Evolutionary conservation across 2,329 filamentous ascomycete genomes (phyloP).

Genomic region (Fusarium sp.): DNA sequence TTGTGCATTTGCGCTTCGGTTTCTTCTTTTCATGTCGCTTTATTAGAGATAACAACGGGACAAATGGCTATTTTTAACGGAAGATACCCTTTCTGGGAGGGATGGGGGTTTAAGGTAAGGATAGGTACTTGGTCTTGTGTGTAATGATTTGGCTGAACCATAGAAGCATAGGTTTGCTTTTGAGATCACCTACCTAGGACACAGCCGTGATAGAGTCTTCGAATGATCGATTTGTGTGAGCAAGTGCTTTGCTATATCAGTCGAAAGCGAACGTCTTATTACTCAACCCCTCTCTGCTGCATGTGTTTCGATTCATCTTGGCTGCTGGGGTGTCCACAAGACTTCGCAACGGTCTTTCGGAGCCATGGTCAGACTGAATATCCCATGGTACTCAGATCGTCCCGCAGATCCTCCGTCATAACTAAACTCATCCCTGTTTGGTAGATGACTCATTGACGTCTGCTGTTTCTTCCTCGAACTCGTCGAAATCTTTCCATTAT

Average conservation of each 20-base stretch:
- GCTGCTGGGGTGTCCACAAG: too few relatives aligned
- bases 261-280: too few relatives aligned
- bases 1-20: constrained; percentile 11
- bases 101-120: not conserved
- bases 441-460: not conserved
- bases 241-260: too few relatives aligned
- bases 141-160: constrained; percentile 1
- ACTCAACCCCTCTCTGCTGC: too few relatives aligned
- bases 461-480: not conserved
- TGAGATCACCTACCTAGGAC: not conserved
- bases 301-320: too few relatives aligned
- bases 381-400: too few relatives aligned
- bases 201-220: not conserved
- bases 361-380: too few relatives aligned
- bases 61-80: not conserved
- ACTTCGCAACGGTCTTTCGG: too few relatives aligned
- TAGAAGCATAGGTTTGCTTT: constrained; percentile 5
- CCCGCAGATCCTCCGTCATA: accelerated
- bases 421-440: accelerated
- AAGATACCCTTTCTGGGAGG: not conserved
- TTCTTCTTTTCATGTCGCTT: not conserved
- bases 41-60: not conserved
- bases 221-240: not conserved
- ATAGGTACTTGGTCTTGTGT: constrained; percentile 6
- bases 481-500: not conserved